Evolutionary conservation across 75 land plant species (phyloP).

Genomic region (Adiantum capillusveneris): DNA sequence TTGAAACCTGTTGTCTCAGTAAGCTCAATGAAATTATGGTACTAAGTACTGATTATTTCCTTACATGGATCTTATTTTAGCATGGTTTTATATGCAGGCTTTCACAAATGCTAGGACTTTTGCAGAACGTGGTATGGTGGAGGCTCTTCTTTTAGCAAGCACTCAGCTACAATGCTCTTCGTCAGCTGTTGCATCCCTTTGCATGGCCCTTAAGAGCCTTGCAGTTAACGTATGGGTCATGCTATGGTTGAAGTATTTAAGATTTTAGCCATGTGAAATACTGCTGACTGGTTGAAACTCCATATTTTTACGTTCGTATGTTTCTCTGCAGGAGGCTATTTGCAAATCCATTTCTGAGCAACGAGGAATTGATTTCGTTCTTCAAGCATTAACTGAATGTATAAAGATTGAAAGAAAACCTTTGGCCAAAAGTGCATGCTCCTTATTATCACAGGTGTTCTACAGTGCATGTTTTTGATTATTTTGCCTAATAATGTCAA

Average conservation of each 20-base stretch:
- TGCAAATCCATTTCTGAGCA: slow-evolving; percentile 70
- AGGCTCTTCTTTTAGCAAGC: slow-evolving; percentile 48
- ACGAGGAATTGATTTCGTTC: slow-evolving; percentile 65
- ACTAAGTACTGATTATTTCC: no score
- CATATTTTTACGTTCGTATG: not conserved
- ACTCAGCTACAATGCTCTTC: slow-evolving; percentile 29
- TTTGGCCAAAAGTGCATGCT: slow-evolving; percentile 56
- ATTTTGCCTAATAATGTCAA: no score
- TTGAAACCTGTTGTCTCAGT: no score
- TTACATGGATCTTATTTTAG: no score
- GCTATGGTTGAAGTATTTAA: no score
- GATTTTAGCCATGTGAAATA: no score
- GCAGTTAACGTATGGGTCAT: slow-evolving; percentile 78
- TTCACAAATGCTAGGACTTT: slow-evolving; percentile 83
- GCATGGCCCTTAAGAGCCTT: slow-evolving; percentile 64
- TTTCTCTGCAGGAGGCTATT: slow-evolving; percentile 74
- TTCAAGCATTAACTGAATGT: slow-evolving; percentile 61
- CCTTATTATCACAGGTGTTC: slow-evolving; percentile 78
- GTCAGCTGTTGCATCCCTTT: slow-evolving; percentile 43
- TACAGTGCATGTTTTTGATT: no score
- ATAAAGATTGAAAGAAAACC: slow-evolving; percentile 35
- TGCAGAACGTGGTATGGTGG: slow-evolving; percentile 70
- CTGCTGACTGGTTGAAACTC: slow-evolving; percentile 5
- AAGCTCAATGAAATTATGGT: no score
- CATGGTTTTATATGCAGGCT: slow-evolving; percentile 34